Evolutionary conservation across 176 grass and related monocot genomes (phyloP), one percentile per base, ranked within the genome.

Genomic region (Chloris gayana): DNA sequence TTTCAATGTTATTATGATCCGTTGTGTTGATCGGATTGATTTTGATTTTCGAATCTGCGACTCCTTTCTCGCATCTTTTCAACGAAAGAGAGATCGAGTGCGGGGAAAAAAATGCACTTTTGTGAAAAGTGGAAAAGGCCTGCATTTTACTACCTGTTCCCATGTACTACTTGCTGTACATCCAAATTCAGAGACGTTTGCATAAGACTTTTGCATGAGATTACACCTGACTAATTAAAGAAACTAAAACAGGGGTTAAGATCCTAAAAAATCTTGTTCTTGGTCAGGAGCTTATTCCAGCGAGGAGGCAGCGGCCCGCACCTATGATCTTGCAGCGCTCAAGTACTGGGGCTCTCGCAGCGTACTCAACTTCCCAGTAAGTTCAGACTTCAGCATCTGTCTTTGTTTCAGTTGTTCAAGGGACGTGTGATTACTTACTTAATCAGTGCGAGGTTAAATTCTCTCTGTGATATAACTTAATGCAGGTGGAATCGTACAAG

Each of bases 291-390:
- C 80, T 54, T 94, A 89, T 45, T 83, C 78, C 57, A 86, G 19
- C 1, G 92, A 98, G 74, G 88, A 85, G 78, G 77, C 78, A 19
- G 95, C 95, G 60, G 95, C 95, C 47, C 85, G 68, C 15, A 75
- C 87, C 17, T 94, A 94, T 62, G 95, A 98, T 80, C 92, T 94
- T 44, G 95, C 92, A 27, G 92, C 95, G 38, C 87, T 98, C 44
- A 98, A 94, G 73, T 90, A 80, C 59, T 92, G 92, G 95, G 92
- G 88, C 22, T 31, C 72, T 17, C 32, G 74, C 32, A 57, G 88
- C 54, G 34, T 64, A 3, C 80, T 94, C n/a, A 98, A 98, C 74
- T 98, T 92, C 73, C 92, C 89, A 1, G 95, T 98, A 90, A 74
- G 75, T 80, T 83, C 24, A 69, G 64, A 21, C 9, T 35, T 22